A percentile compares a stretch with the other conserved stretches of the same genome.
phyloP scores from a whole-genome alignment of 2,329 filamentous ascomycete species.

The Fusarium udum region DNA sequence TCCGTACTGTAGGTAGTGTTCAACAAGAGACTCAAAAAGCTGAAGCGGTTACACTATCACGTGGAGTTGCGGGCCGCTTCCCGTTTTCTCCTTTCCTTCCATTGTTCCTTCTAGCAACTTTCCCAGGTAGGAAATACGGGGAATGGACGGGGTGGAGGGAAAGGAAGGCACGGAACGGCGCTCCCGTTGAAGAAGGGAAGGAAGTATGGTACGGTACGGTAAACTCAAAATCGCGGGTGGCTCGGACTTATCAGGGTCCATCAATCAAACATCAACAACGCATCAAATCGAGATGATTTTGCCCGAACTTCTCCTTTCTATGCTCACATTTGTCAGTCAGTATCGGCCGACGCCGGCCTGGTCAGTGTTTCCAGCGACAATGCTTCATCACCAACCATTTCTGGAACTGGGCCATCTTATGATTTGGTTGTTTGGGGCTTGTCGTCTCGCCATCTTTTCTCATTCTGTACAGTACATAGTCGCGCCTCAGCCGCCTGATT shows the following conservation, averaged over 20 bases:
- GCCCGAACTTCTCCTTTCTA: slow-evolving; percentile 1
- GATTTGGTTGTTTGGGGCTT: neutral
- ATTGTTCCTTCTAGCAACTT: slow-evolving; percentile 23
- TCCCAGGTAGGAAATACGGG: slow-evolving; percentile 14
- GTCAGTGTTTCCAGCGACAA: slow-evolving; percentile 19
- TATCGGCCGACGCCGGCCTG: slow-evolving; percentile 3
- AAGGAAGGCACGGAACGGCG: slow-evolving; percentile 15
- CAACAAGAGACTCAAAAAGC: neutral
- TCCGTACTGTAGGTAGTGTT: neutral
- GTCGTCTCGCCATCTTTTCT: slow-evolving; percentile 19
- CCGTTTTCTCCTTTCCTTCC: slow-evolving; percentile 11
- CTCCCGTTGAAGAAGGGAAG: slow-evolving; percentile 10
- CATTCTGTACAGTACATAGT: slow-evolving; percentile 6
- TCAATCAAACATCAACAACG: slow-evolving; percentile 23
- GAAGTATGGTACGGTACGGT: neutral
- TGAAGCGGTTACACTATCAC: slow-evolving; percentile 24
- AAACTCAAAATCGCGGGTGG: slow-evolving; percentile 36
- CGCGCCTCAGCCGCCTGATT: slow-evolving; percentile 17
- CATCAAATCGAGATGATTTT: slow-evolving; percentile 20
- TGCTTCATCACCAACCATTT: slow-evolving; percentile 5
- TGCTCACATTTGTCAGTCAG: neutral
- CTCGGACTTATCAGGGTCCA: neutral
- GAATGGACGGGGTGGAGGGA: neutral
- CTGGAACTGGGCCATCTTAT: slow-evolving; percentile 4
- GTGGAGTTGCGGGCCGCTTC: slow-evolving; percentile 27